phyloP scores from a whole-genome alignment of 495 filamentous ascomycete genomes.

The Pyrenula massariospora region DNA sequence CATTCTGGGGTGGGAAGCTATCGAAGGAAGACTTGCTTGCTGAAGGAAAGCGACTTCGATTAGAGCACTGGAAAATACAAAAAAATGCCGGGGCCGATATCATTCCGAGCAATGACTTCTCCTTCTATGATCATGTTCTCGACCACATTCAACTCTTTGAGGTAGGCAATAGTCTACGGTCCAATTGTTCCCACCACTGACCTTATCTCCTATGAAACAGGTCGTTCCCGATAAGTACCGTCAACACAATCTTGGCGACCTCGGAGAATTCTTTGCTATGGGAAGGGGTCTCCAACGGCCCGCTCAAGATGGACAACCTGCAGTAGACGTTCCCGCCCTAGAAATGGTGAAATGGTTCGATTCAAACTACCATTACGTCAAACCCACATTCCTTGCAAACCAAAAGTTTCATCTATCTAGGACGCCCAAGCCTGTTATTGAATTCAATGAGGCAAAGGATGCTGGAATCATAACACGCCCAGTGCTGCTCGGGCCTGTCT shows the following conservation, averaged over 20 bases:
- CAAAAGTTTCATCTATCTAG: slow-evolving; percentile 82
- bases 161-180: slow-evolving; percentile 38
- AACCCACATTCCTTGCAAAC: slow-evolving; percentile 91
- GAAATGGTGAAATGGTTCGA: slow-evolving; percentile 99
- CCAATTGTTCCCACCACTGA: slow-evolving; percentile 2
- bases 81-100: slow-evolving; percentile 92
- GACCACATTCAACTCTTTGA: slow-evolving; percentile 98
- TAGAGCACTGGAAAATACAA: slow-evolving; percentile 98
- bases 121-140: slow-evolving; percentile 96
- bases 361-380: slow-evolving; percentile 99
- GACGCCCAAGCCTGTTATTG: slow-evolving; percentile 83
- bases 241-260: slow-evolving; percentile 66
- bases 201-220: slow-evolving; percentile 25
- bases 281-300: slow-evolving; percentile 91
- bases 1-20: slow-evolving; percentile 92
- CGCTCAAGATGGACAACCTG: slow-evolving; percentile 38
- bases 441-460: slow-evolving; percentile 95
- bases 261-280: slow-evolving; percentile 99
- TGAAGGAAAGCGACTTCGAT: slow-evolving; percentile 92
- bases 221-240: slow-evolving; percentile 84
- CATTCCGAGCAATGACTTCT: slow-evolving; percentile 99
- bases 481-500: slow-evolving; percentile 89
- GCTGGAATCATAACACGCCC: slow-evolving; percentile 87
- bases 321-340: slow-evolving; percentile 75
- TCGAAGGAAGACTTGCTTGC: slow-evolving; percentile 74